These are phyloP conservation scores for sorghum (Sorghum bicolor) DNA, from an alignment of 176 grass and related monocot genomes.

Conservation along the genomic window Sorghum_bicolor_NCBIv3 NC_012871.2:17051001-17051500, in stretches of 20 bases:
- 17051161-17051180: background rate
- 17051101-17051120: background rate
- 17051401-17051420: background rate
- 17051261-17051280: background rate
- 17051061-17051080: background rate
- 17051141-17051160: background rate
- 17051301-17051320: background rate
- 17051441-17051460: background rate
- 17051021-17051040: background rate
- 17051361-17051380: background rate
- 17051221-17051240: background rate
- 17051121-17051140: background rate
- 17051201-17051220: background rate
- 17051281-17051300: background rate
- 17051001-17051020: background rate
- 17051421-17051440: background rate
- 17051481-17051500: background rate
- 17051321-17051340: background rate
- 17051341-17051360: background rate
- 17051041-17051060: background rate
- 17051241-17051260: background rate
- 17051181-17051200: background rate
- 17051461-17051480: constrained; percentile 7
- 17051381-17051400: background rate
- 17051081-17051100: background rate